These are phyloP conservation scores for Metschnikowia kunwiensis DNA, from an alignment of 805 yeast genomes.

Conservation along the genomic window DNA sequence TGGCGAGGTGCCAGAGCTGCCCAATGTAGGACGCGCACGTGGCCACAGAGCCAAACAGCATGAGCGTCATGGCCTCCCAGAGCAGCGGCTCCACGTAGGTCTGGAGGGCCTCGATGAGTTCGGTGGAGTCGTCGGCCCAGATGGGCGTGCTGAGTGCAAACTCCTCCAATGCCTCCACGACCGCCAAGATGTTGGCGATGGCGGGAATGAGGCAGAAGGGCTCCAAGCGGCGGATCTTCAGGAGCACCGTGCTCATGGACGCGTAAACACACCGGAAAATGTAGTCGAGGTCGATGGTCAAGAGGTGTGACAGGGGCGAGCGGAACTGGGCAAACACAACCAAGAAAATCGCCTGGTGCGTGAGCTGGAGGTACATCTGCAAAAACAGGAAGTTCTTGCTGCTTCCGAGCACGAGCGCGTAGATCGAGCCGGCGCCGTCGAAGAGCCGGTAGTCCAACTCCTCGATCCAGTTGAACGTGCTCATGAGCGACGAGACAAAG, in stretches of 20 bases:
- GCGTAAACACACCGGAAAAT: constrained; percentile 11
- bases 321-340: constrained; percentile 15
- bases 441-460: constrained; percentile 11
- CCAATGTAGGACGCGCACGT: constrained; percentile 9
- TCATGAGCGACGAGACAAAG: constrained; percentile 13
- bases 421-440: constrained; percentile 6
- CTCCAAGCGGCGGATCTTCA: constrained; percentile 5
- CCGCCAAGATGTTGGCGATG: constrained; percentile 8
- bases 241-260: constrained; percentile 6
- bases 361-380: constrained; percentile 8
- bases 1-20: constrained; percentile 16
- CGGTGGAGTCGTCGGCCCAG: constrained; percentile 6
- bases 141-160: constrained; percentile 10
- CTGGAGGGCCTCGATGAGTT: constrained; percentile 11
- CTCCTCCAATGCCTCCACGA: constrained; percentile 10
- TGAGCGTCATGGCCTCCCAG: constrained; percentile 9
- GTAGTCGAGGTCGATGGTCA: constrained; percentile 11
- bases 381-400: constrained; percentile 9
- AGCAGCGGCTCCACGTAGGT: constrained; percentile 5
- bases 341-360: constrained; percentile 14
- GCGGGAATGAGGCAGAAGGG: constrained; percentile 10
- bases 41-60: constrained; percentile 13
- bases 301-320: constrained; percentile 9
- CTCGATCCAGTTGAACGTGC: constrained; percentile 16
- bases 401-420: constrained; percentile 6